These are phyloP conservation scores for Pythium monospermum DNA, from an alignment of 352 stramenopile genomes.

Conservation along the genomic window DNA sequence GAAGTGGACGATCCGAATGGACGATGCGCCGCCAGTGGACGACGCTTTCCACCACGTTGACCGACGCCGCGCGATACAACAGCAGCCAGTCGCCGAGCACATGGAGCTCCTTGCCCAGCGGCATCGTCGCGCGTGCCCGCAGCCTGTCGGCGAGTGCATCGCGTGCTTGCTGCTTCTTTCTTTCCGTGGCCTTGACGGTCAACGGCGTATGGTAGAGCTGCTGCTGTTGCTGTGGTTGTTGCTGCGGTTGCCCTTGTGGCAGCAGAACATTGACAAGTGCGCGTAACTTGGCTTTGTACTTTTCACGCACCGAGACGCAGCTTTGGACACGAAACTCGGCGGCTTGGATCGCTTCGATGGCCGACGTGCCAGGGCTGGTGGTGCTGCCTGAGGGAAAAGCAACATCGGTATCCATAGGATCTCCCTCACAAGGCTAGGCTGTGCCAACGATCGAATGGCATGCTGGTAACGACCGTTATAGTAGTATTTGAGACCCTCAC, in stretches of 20 bases:
- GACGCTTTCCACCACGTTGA: slow-evolving; percentile 53
- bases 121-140: slow-evolving; percentile 14
- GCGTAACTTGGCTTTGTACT: slow-evolving; percentile 39
- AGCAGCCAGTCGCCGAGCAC: slow-evolving; percentile 52
- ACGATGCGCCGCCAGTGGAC: slow-evolving; percentile 32
- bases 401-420: background rate
- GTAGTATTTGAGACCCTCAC: too few relatives aligned
- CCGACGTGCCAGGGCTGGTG: too few relatives aligned
- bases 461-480: too few relatives aligned
- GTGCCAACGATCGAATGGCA: too few relatives aligned
- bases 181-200: too few relatives aligned
- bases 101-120: slow-evolving; percentile 42
- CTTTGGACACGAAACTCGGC: slow-evolving; percentile 35
- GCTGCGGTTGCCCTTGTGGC: background rate
- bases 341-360: slow-evolving; percentile 19
- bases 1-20: slow-evolving; percentile 28
- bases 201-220: too few relatives aligned
- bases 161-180: slow-evolving; percentile 17
- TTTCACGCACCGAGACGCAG: slow-evolving; percentile 42
- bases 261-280: slow-evolving; percentile 20
- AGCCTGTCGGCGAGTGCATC: slow-evolving; percentile 18
- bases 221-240: slow-evolving; percentile 11
- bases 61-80: slow-evolving; percentile 40
- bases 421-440: too few relatives aligned
- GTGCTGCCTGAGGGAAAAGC: too few relatives aligned